A percentile compares a stretch with the other conserved stretches of the same genome.
These are phyloP conservation scores for Hyphodiscus hymeniophilus DNA, from an alignment of 495 filamentous ascomycete genomes.

Conservation along the genomic window DNA sequence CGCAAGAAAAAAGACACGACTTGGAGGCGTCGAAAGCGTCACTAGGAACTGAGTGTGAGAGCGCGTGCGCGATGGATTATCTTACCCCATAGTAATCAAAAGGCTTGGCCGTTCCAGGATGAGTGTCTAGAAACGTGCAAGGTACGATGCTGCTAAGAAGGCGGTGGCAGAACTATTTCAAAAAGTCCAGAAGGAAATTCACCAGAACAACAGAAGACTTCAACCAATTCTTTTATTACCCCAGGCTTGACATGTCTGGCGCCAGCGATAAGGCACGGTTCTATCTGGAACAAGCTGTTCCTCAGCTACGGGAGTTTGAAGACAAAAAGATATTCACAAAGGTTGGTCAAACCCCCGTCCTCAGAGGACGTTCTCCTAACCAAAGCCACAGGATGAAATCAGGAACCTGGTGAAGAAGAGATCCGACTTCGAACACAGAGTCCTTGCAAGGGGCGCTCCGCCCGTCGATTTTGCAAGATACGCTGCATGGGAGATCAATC, in stretches of 20 bases:
- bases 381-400: constrained; percentile 64
- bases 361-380: too few relatives aligned
- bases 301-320: constrained; percentile 82
- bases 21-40: neutral
- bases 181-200: neutral
- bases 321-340: constrained; percentile 80
- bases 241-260: constrained; percentile 54
- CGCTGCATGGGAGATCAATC: constrained; percentile 82
- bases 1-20: constrained; percentile 2
- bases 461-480: constrained; percentile 78
- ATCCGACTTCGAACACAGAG: constrained; percentile 85
- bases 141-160: neutral
- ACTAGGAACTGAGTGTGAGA: neutral
- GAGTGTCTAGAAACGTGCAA: neutral
- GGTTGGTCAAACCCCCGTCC: constrained; percentile 43
- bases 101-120: neutral
- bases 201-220: neutral
- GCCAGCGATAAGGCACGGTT: constrained; percentile 91
- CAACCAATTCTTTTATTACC: neutral
- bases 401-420: constrained; percentile 77
- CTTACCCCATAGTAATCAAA: neutral
- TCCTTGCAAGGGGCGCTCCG: constrained; percentile 70
- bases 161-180: neutral
- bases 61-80: neutral
- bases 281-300: constrained; percentile 83